Evolutionary conservation across 176 grass and related monocot genomes (phyloP), one percentile per base, ranked within the genome.

Genomic region (Oryza glaberrima): DNA sequence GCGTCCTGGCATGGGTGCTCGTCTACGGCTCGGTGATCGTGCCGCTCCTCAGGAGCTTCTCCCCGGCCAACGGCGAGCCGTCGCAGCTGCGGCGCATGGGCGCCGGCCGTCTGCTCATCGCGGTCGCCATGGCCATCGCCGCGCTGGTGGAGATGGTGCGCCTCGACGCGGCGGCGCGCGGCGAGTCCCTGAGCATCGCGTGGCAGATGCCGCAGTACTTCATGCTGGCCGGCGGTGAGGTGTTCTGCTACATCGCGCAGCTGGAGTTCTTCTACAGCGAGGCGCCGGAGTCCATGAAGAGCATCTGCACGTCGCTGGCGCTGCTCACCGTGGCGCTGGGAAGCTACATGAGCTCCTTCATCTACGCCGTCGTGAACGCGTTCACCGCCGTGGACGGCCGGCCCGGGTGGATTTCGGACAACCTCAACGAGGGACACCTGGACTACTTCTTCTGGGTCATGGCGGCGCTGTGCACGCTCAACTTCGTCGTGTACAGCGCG

Each of bases 201-300:
- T 96, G 94, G 94, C 92, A 94, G 82, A 86, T 88, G 67, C 92
- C 92, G 28, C 94, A 97, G 73, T 94, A 94, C 77, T 77, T 88
- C 60, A 45, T 94, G 46, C 77, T 94, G 2, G 92, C 87, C 2
- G 88, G 84, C 13, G 83, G 67, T 0, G 94, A 97, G 79, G 80
- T 94, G 35, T 90, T 97, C 74, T 90, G 68, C 71, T 88, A 88
- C 67, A 92, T 97, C 78, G 70, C 91, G 20, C 89, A 90, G 83
- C 87, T 97, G 7, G 92, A 97, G 82, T 97, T 97, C 82, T 97
- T 97, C 91, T 97, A 84, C 76, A 85, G 15, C 49, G 86, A 94
- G 85, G 89, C 92, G 77, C 87, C 92, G n/a, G 87, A 94, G 11
- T 86, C 87, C 16, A 94, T 94, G 92, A 91, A 91, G 84, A 94